A percentile compares a stretch with the other conserved stretches of the same genome.
phyloP scores from a whole-genome alignment of 257 asterid species.

The Solanum clarkiae region DNA sequence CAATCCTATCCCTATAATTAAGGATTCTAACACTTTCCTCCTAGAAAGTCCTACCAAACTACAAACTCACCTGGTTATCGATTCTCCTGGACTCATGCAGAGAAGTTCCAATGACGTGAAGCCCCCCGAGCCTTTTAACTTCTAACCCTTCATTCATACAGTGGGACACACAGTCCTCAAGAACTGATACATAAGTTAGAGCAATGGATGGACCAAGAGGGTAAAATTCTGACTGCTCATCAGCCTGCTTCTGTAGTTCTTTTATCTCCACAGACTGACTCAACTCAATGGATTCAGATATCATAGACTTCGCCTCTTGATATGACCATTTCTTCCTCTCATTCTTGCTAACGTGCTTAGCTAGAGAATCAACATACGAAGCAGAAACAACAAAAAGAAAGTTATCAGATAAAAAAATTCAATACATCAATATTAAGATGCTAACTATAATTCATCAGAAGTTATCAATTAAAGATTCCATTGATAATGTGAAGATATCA shows the following conservation, averaged over 20 bases:
- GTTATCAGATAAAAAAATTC: not conserved
- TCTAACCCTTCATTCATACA: slow-evolving; percentile 76
- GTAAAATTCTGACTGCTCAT: slow-evolving; percentile 66
- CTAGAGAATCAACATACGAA: slow-evolving; percentile 27
- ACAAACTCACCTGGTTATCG: slow-evolving; percentile 73
- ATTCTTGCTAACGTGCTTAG: slow-evolving; percentile 66
- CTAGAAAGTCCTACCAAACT: not conserved
- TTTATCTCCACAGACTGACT: slow-evolving; percentile 54
- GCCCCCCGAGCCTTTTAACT: slow-evolving; percentile 92
- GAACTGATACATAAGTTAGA: slow-evolving; percentile 71
- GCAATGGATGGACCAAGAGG: slow-evolving; percentile 94
- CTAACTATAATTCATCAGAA: not conserved
- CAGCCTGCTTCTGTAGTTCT: slow-evolving; percentile 69
- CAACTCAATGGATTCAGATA: slow-evolving; percentile 69
- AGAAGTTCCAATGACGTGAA: slow-evolving; percentile 97
- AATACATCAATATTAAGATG: not conserved
- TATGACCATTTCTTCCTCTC: slow-evolving; percentile 65
- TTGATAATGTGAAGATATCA: not conserved
- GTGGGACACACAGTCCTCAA: slow-evolving; percentile 79
- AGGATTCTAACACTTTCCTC: too few species aligned
- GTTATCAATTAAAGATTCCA: not conserved
- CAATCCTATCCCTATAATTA: too few species aligned
- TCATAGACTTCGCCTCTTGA: slow-evolving; percentile 64
- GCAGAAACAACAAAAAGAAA: not conserved
- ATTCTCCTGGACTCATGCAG: slow-evolving; percentile 96